Evolutionary conservation across 495 filamentous ascomycete genomes (phyloP).

Genomic region (Penicillium cosmopolitanum): DNA sequence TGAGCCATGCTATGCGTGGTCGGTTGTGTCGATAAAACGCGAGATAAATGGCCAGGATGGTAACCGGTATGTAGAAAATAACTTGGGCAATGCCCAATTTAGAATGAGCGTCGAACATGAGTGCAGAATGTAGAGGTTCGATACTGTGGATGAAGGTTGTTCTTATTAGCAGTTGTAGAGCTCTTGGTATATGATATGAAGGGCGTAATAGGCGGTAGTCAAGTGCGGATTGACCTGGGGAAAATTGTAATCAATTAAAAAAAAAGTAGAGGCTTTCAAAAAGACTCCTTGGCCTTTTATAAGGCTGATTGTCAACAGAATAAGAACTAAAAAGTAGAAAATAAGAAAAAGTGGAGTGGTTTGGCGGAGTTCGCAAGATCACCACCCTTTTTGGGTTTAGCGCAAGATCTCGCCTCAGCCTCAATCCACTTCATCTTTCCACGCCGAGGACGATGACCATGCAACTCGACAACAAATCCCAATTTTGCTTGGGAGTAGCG

Average conservation of each 20-base stretch:
- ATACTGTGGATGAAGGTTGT: no score
- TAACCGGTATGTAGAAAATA: constrained; percentile 29
- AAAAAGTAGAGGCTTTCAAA: no score
- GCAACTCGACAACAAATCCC: no score
- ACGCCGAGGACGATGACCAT: not conserved
- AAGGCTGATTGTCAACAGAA: no score
- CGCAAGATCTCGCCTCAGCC: not conserved
- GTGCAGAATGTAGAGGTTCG: constrained; percentile 1
- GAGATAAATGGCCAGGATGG: constrained; percentile 16
- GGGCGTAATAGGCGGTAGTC: no score
- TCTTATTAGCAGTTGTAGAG: no score
- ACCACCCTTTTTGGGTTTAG: constrained; percentile 19
- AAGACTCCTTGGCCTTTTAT: no score
- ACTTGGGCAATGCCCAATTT: constrained; percentile 31
- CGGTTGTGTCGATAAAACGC: constrained; percentile 24
- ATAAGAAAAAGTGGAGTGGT: not conserved
- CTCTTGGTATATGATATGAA: no score
- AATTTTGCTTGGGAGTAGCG: no score
- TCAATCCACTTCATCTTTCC: not conserved
- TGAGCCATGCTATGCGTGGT: constrained; percentile 26
- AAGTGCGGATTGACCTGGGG: no score
- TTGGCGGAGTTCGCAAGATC: constrained; percentile 16
- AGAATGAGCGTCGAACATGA: constrained; percentile 29
- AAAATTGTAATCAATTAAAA: no score
- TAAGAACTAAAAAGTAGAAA: no score